Base-by-base conservation (phyloP, 75 land plant genomes). In the Cryptomeria japonica region DNA sequence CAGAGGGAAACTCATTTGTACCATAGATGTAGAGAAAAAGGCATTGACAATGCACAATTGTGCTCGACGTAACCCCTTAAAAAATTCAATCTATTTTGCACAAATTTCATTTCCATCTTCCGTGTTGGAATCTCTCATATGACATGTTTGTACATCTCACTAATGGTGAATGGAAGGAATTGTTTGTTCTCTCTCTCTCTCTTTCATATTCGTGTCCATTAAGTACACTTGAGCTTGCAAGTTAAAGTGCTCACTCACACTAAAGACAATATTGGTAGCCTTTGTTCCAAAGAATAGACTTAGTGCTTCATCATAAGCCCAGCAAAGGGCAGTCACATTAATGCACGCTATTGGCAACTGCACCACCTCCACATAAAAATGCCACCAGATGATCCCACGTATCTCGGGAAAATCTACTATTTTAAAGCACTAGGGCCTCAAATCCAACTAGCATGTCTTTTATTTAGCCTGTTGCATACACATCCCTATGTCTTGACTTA, bases 21-120 rank as follows among this genome's bases (percentile, higher is more conserved):
- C 37, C 77, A 75, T 75, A 75, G 77, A 75, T 75, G 77, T 75
- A 75, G 77, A 75, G 77, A 32, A 75, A 32, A 75, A 75, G 34
- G 70, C 70, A 64, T 64, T 64, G 31, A 64, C 70, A 64, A 25
- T 64, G 70, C 70, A 64, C 70, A 64, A 64, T 64, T 64, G 70
- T 64, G 70, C 70, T 64, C 28, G n/a, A 64, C 64, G 16, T 58
- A 58, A 58, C 64, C 64, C 25, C 7, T 58, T 19, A 58, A 58
- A 58, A 58, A 51, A 51, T 51, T 51, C 55, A 51, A 58, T 58
- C 64, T 58, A 58, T 22, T 44, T 58, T 58, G 64, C 64, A 58
- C 64, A 58, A 64, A 25, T 64, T 64, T 64, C 70, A 64, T 64
- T 22, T 64, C 28, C 70, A 64, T 64, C 10, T 22, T 64, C 70